Percentiles rank a stretch among this genome's conserved stretches.
phyloP scores from a whole-genome alignment of 2,329 filamentous ascomycete species.

The Scytalidium sp. region DNA sequence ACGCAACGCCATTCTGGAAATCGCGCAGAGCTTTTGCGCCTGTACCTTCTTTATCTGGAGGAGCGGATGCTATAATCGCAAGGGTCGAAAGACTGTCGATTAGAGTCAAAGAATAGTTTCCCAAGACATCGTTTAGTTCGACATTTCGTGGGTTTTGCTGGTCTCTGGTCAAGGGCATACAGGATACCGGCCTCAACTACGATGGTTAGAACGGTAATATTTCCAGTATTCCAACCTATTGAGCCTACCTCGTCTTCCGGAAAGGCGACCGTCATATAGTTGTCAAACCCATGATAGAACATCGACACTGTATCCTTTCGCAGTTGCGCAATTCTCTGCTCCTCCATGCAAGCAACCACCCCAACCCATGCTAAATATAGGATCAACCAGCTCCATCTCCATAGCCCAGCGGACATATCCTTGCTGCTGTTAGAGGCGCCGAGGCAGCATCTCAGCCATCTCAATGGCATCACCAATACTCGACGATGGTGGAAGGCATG shows the following conservation, averaged over 20 bases:
- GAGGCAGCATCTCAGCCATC: constrained; percentile 23
- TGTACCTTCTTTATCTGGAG: constrained; percentile 49
- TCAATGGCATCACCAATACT: constrained; percentile 32
- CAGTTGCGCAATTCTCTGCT: constrained; percentile 51
- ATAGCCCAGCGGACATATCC: constrained; percentile 10
- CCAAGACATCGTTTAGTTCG: constrained; percentile 90
- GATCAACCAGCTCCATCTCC: constrained; percentile 21
- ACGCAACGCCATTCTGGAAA: constrained; percentile 77
- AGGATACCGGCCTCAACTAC: constrained; percentile 80
- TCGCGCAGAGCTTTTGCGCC: constrained; percentile 62
- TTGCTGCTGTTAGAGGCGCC: constrained; percentile 17
- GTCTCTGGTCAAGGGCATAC: constrained; percentile 80
- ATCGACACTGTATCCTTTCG: constrained; percentile 67
- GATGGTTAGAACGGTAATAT: constrained; percentile 5
- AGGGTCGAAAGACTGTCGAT: constrained; percentile 95
- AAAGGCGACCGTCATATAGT: constrained; percentile 91
- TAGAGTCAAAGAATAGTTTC: constrained; percentile 93
- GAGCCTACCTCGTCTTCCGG: constrained; percentile 81
- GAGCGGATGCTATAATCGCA: constrained; percentile 81
- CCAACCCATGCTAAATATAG: constrained; percentile 21
- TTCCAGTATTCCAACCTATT: background rate
- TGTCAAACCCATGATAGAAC: constrained; percentile 96
- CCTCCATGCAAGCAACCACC: constrained; percentile 43
- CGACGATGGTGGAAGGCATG: constrained; percentile 27
- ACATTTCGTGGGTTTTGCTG: constrained; percentile 74